phyloP scores from a whole-genome alignment of 495 filamentous ascomycete genomes.

The Bryoglossum gracile region DNA sequence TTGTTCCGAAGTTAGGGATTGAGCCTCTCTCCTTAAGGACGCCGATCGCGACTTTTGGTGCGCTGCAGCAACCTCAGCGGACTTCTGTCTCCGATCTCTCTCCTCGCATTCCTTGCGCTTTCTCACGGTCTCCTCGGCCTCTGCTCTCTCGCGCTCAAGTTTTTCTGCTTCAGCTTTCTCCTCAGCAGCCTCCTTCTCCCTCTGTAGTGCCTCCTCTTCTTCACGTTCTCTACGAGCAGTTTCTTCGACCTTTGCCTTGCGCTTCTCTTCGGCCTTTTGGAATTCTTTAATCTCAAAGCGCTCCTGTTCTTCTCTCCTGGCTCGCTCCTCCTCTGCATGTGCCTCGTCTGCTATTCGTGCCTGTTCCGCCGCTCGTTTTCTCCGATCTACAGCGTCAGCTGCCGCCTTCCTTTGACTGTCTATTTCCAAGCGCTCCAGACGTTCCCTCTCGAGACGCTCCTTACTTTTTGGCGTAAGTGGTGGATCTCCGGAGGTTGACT shows the following conservation, averaged over 20 bases:
- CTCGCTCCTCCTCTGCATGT: slow-evolving; percentile 10
- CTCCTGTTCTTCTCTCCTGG: slow-evolving; percentile 17
- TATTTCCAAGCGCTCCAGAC: too few relatives aligned
- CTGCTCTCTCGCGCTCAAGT: slow-evolving; percentile 2
- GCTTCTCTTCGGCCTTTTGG: slow-evolving; percentile 6
- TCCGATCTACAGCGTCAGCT: slow-evolving; percentile 18
- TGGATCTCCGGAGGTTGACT: slow-evolving; percentile 8
- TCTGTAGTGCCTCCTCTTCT: slow-evolving; percentile 4
- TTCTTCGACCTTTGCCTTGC: slow-evolving; percentile 7
- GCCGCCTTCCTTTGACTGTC: slow-evolving; percentile 15
- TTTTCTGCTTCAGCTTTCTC: slow-evolving; percentile 14
- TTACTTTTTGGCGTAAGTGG: slow-evolving; percentile 20
- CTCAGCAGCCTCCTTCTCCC: slow-evolving; percentile 9
- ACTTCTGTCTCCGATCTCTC: neutral
- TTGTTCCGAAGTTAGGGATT: neutral
- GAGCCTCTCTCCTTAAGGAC: neutral
- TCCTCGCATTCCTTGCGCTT: neutral
- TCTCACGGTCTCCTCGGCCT: neutral
- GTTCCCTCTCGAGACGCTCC: slow-evolving; percentile 11
- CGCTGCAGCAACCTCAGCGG: neutral
- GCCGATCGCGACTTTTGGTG: too few relatives aligned
- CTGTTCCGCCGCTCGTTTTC: slow-evolving; percentile 12
- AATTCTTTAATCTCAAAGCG: slow-evolving; percentile 12
- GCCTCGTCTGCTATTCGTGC: slow-evolving; percentile 10
- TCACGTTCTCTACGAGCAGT: slow-evolving; percentile 6